Base-by-base conservation (phyloP, 2,329 filamentous ascomycete genomes). In the Aureobasidium vineae region DNA sequence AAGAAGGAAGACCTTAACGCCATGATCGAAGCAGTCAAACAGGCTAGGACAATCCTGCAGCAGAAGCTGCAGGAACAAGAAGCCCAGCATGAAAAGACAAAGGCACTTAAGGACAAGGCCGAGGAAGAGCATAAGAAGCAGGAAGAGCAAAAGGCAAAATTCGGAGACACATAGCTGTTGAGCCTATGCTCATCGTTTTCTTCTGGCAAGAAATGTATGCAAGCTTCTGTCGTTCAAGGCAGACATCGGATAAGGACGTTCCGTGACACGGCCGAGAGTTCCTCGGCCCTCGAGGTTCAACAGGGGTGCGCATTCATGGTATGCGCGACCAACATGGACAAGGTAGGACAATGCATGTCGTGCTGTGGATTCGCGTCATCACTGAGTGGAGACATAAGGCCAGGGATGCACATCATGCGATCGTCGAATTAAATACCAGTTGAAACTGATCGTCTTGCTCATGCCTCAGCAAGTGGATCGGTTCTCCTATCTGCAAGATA, bases 1-100 rank as follows among this genome's bases (percentile, higher is more conserved):
- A 70, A 74, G 45, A 71, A 70, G 16, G 63, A 69, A 10, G 72
- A 73, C 28, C 75, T 73, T 65, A 69, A 68, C n/a, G 67, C 26
- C 67, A 75, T 70, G 63, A 72, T 73, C 13, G 70, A 74, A 56
- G 69, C 67, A 15, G 66, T 77, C 28, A 73, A 70, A 15, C 69
- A 72, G 33, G 73, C 73, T 10, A 67, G 71, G 43, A 70, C 69
- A 11, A 57, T 41, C 53, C 61, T 72, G 65, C 68, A 73, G 61
- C 70, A 71, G 38, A 71, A 70, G 50, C 40, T 70, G 67, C 70
- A 68, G 36, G 63, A 53, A 5, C 65, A 49, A 38, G 52, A 67
- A 16, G 67, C 65, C 23, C 43, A 66, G 65, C 36, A 54, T 36
- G 50, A 63, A 47, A 65, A 68, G 69, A 66, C 66, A 49, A 57